phyloP scores from a whole-genome alignment of 441 rosid genomes.

The Macaranga tanarius region DNA sequence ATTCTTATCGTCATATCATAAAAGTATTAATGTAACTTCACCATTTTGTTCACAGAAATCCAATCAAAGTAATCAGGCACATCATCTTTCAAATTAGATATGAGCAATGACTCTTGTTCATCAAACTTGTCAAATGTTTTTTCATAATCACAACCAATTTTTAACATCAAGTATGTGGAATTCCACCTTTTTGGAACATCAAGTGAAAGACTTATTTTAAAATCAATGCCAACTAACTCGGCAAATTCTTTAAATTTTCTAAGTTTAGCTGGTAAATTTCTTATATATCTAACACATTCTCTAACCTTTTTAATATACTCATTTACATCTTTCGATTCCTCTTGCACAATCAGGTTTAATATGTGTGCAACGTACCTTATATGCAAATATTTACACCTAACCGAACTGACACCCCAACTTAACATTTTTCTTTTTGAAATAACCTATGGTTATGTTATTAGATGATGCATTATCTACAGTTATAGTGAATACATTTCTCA shows the following conservation, averaged over 20 bases:
- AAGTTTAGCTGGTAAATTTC: too few relatives aligned
- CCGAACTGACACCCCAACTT: neutral
- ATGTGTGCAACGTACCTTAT: neutral
- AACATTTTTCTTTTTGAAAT: neutral
- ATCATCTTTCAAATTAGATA: neutral
- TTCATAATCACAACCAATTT: neutral
- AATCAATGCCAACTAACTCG: too few relatives aligned
- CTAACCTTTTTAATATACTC: too few relatives aligned
- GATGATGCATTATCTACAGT: neutral
- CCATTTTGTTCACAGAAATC: neutral
- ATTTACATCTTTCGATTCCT: neutral
- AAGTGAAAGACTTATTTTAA: too few relatives aligned
- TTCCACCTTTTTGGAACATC: too few relatives aligned
- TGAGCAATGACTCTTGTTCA: neutral
- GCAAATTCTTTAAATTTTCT: too few relatives aligned
- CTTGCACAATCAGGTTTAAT: neutral
- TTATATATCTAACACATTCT: too few relatives aligned
- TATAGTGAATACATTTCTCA: neutral
- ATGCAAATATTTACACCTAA: neutral
- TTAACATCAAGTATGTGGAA: neutral
- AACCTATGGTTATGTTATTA: neutral
- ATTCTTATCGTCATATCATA: neutral
- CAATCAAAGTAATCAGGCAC: neutral
- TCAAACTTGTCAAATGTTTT: neutral
- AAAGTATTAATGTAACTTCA: neutral